Percentiles rank a stretch among this genome's conserved stretches.
Conservation (phyloP, 1,284 basidiomycete genomes). For the Ganoderma sp. region DNA sequence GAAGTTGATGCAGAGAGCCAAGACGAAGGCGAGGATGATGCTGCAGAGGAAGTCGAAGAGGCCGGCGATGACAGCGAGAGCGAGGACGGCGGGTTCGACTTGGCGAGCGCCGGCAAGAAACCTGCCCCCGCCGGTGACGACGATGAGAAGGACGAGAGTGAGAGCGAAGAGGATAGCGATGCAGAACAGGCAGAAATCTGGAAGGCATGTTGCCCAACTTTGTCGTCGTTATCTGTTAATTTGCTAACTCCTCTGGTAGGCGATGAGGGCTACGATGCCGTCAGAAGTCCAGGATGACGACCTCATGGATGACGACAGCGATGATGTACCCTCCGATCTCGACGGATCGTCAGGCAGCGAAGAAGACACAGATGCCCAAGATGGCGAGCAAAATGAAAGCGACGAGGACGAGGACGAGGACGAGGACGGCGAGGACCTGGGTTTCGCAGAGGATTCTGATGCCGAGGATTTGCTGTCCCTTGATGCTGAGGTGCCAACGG, state of each 20-base stretch:
- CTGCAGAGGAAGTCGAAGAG: conserved; percentile 32
- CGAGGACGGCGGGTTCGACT: conserved; percentile 40
- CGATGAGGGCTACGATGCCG: conserved; percentile 85
- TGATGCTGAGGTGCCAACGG: conserved; percentile 57
- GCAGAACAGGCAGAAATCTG: conserved; percentile 76
- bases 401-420: conserved; percentile 34
- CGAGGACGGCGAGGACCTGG: conserved; percentile 51
- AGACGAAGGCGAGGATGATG: conserved; percentile 33
- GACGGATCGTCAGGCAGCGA: conserved; percentile 44
- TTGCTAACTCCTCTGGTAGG: conserved; percentile 52
- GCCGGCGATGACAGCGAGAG: conserved; percentile 39
- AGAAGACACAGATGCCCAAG: conserved; percentile 39
- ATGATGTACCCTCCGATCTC: conserved; percentile 43
- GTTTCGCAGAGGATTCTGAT: conserved; percentile 70
- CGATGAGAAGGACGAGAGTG: conserved; percentile 41
- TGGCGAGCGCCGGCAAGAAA: conserved; percentile 47
- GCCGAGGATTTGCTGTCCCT: conserved; percentile 70
- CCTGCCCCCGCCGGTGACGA: conserved; percentile 47
- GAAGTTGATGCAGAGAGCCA: conserved; percentile 45
- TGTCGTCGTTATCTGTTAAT: background rate
- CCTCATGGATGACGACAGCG: conserved; percentile 45
- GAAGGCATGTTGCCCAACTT: conserved; percentile 64
- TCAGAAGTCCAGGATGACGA: conserved; percentile 52
- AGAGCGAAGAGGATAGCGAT: conserved; percentile 46
- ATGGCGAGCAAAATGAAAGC: conserved; percentile 41